Evolutionary conservation across 1,139 yeast species (phyloP).

Genomic region (Saccharomyces hybrid): DNA sequence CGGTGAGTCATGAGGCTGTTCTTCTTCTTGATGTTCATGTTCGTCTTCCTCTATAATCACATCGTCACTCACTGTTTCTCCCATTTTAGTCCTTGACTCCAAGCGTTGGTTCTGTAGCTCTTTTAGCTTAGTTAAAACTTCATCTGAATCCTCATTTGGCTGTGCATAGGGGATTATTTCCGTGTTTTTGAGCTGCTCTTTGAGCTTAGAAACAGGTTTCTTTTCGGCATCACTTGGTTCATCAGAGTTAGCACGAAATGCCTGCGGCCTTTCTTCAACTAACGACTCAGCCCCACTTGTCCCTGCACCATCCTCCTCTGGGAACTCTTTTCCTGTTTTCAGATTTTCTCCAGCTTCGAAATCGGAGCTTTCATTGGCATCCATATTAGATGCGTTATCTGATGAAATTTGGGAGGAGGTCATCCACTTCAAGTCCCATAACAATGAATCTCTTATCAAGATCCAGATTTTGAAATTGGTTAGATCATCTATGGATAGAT

Average conservation of each 20-base stretch:
- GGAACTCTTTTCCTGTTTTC: neutral
- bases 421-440: constrained; percentile 27
- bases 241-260: neutral
- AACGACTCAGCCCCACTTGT: neutral
- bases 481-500: constrained; percentile 26
- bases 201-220: constrained; percentile 2
- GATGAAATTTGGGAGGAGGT: constrained; percentile 3
- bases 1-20: neutral
- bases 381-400: neutral
- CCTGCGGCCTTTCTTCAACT: neutral
- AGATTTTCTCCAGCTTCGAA: neutral
- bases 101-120: neutral
- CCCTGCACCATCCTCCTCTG: neutral
- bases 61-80: constrained; percentile 5
- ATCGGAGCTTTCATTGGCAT: constrained; percentile 1
- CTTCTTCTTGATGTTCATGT: constrained; percentile 6
- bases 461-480: constrained; percentile 29
- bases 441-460: constrained; percentile 28
- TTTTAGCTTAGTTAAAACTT: neutral
- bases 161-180: neutral
- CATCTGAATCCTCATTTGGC: neutral
- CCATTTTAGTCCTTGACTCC: neutral
- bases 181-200: constrained; percentile 3
- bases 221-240: constrained; percentile 1
- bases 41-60: constrained; percentile 16